These are phyloP conservation scores for Arbutus unedo DNA, from an alignment of 148 eudicot genomes.

Conservation along the genomic window DNA sequence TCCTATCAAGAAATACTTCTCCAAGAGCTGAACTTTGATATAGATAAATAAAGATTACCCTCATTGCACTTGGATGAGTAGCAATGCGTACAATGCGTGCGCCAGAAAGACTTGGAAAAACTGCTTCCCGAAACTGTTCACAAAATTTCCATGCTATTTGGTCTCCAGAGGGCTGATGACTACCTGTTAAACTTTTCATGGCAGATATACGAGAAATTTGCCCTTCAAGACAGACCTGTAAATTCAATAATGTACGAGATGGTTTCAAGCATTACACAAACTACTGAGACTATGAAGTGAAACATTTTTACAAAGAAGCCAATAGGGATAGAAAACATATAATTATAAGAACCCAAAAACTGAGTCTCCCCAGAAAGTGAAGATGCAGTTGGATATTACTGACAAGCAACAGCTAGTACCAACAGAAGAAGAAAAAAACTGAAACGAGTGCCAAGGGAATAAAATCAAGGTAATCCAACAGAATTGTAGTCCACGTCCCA, in stretches of 20 bases:
- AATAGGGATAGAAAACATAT: neutral
- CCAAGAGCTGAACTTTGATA: neutral
- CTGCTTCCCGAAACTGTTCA: constrained; percentile 69
- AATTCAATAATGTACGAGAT: neutral
- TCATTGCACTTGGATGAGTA: constrained; percentile 97
- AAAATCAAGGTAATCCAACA: neutral
- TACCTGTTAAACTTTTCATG: constrained; percentile 64
- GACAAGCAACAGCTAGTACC: neutral
- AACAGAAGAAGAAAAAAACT: neutral
- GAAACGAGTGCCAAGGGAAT: neutral
- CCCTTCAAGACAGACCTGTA: constrained; percentile 88
- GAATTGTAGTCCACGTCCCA: neutral
- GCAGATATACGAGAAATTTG: constrained; percentile 82
- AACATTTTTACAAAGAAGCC: neutral
- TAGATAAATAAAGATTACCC: constrained; percentile 38
- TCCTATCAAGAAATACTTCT: neutral
- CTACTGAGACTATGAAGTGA: neutral
- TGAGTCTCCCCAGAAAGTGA: neutral
- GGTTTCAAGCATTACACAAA: neutral
- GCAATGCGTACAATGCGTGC: constrained; percentile 96
- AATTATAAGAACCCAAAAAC: neutral
- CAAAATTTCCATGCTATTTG: constrained; percentile 98
- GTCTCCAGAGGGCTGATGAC: constrained; percentile 81
- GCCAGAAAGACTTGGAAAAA: constrained; percentile 87
- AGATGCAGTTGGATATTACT: neutral